Percentiles rank a stretch among this genome's conserved stretches.
These are phyloP conservation scores for Phytophthora multivora DNA, from an alignment of 352 stramenopile genomes.

Conservation along the genomic window DNA sequence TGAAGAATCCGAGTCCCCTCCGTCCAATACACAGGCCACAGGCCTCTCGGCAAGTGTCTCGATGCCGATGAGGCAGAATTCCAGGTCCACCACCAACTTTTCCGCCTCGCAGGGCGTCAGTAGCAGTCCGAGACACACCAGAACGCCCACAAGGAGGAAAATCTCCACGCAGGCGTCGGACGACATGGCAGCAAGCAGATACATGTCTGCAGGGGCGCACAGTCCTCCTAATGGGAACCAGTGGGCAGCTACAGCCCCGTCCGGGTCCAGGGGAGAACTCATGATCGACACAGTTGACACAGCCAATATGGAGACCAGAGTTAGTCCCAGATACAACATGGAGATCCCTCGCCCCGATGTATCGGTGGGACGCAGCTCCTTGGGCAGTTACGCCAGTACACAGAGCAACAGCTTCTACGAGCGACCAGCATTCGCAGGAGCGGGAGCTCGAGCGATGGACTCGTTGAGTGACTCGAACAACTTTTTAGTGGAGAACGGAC, in stretches of 20 bases:
- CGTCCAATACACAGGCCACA: background rate
- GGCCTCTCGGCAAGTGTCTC: constrained; percentile 15
- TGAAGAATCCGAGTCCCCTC: constrained; percentile 38
- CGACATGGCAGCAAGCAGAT: constrained; percentile 16
- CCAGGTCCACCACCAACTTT: constrained; percentile 8
- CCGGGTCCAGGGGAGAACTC: constrained; percentile 16
- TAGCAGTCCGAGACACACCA: constrained; percentile 14
- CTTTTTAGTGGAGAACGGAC: constrained; percentile 66
- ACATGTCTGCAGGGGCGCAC: constrained; percentile 8
- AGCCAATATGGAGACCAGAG: constrained; percentile 1
- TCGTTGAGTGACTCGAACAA: constrained; percentile 43
- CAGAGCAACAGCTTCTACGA: constrained; percentile 46
- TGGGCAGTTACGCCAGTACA: constrained; percentile 42
- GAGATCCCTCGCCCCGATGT: constrained; percentile 58
- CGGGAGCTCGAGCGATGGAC: constrained; percentile 33
- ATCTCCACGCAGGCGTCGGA: constrained; percentile 16
- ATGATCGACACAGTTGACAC: constrained; percentile 18
- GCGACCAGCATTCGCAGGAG: constrained; percentile 27
- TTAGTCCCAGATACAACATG: constrained; percentile 56
- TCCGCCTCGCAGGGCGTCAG: constrained; percentile 19
- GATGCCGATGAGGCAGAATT: constrained; percentile 11
- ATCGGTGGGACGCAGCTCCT: constrained; percentile 41
- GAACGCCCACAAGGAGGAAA: constrained; percentile 18
- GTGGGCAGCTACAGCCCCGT: constrained; percentile 23
- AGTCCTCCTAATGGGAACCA: constrained; percentile 15